These are phyloP conservation scores for Fusarium bactridioides DNA, from an alignment of 2,329 filamentous ascomycete genomes.

Conservation along the genomic window DNA sequence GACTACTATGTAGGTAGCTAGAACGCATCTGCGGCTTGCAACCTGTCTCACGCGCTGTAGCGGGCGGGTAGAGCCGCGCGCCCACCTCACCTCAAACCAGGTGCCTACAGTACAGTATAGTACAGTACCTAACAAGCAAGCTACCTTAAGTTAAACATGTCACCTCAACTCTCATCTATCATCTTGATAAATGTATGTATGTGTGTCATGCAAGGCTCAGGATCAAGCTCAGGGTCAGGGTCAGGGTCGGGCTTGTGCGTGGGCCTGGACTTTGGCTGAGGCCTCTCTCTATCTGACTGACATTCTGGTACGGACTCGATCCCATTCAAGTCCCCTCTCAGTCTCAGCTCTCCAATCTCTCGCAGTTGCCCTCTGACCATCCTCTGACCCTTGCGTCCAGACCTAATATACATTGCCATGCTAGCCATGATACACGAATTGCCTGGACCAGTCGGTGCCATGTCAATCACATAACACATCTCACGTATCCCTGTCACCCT, in stretches of 20 bases:
- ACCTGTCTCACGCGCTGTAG: conserved; percentile 29
- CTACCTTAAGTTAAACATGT: not conserved
- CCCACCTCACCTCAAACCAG: not conserved
- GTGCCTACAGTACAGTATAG: not conserved
- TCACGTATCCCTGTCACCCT: conserved; percentile 5
- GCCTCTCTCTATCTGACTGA: not conserved
- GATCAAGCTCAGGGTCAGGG: not conserved
- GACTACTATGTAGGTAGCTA: conserved; percentile 1
- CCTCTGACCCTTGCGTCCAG: not conserved
- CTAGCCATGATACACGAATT: conserved; percentile 11
- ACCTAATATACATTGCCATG: not conserved
- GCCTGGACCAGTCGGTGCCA: conserved; percentile 3
- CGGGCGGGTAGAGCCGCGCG: conserved; percentile 28
- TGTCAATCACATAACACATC: conserved; percentile 15
- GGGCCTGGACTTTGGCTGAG: not conserved
- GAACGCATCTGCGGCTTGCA: conserved; percentile 8
- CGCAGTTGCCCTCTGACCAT: not conserved
- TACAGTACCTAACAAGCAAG: not conserved
- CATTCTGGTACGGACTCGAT: not conserved
- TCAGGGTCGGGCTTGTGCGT: not conserved
- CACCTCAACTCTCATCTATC: conserved; percentile 1
- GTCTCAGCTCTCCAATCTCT: not conserved
- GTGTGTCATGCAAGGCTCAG: conserved; percentile 18
- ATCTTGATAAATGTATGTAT: not conserved
- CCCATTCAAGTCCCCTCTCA: not conserved